Conservation (phyloP, 768 basidiomycete genomes). For the Amylocystis lapponica region DNA sequence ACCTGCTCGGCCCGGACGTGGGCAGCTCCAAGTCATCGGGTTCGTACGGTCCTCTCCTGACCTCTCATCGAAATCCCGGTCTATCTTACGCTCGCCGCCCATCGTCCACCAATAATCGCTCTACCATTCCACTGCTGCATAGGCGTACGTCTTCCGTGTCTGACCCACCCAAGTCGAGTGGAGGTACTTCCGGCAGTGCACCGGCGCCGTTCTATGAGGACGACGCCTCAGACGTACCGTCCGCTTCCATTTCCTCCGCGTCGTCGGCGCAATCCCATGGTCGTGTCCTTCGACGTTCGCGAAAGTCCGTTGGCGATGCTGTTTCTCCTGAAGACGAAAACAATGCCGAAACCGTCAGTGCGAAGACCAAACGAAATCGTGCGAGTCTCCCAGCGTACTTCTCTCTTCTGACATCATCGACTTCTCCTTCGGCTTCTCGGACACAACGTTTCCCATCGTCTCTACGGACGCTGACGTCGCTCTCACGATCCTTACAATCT, state of each 20-base stretch:
- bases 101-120: conserved; percentile 64
- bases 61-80: conserved; percentile 20
- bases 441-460: conserved; percentile 14
- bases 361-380: conserved; percentile 48
- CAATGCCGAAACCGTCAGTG: conserved; percentile 20
- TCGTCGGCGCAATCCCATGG: conserved; percentile 15
- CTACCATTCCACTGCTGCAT: conserved; percentile 52
- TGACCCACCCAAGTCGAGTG: conserved; percentile 24
- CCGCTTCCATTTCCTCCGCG: conserved; percentile 11
- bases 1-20: conserved; percentile 34
- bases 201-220: conserved; percentile 25
- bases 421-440: conserved; percentile 7
- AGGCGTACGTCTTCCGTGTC: conserved; percentile 47
- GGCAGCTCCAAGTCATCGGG: conserved; percentile 37
- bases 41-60: conserved; percentile 16
- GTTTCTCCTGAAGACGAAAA: too few relatives aligned
- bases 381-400: conserved; percentile 73
- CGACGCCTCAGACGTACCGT: conserved; percentile 39
- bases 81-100: conserved; percentile 66
- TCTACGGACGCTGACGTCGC: conserved; percentile 11
- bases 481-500: conserved; percentile 21
- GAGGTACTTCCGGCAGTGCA: conserved; percentile 15
- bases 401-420: conserved; percentile 48
- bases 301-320: conserved; percentile 21
- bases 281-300: too few relatives aligned